Conservation (phyloP, 805 yeast genomes). For the Isabelozyma gotoi region DNA sequence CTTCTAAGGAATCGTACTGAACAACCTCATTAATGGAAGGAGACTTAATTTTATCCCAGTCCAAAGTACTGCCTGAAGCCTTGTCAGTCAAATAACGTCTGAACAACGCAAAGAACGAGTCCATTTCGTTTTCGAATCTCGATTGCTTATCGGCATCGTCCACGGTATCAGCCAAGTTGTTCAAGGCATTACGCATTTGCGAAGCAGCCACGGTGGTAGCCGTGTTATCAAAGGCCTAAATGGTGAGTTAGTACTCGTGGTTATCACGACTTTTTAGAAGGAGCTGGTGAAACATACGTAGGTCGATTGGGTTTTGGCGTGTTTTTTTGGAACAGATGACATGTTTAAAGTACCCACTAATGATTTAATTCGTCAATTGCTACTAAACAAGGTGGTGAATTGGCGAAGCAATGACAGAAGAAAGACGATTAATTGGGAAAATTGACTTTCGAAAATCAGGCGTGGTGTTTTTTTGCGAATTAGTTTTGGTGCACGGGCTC, state of each 20-base stretch:
- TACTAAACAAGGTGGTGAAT: too few species aligned
- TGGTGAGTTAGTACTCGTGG: not conserved
- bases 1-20: constrained; percentile 56
- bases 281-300: constrained; percentile 47
- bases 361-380: too few species aligned
- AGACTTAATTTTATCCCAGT: constrained; percentile 95
- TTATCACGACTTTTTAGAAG: not conserved
- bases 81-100: constrained; percentile 90
- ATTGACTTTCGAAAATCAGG: too few species aligned
- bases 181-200: constrained; percentile 95
- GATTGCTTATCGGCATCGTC: constrained; percentile 46
- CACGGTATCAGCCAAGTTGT: constrained; percentile 84
- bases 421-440: too few species aligned
- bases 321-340: constrained; percentile 47
- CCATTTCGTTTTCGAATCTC: constrained; percentile 88
- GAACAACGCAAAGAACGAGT: constrained; percentile 87
- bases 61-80: constrained; percentile 79
- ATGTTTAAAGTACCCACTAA: too few species aligned
- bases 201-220: constrained; percentile 95
- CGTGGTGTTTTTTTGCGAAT: too few species aligned
- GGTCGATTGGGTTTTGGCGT: constrained; percentile 69
- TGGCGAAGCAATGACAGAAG: too few species aligned
- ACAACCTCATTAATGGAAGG: constrained; percentile 90
- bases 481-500: too few species aligned
- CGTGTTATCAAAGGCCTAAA: constrained; percentile 86